Percentiles rank a stretch among this genome's conserved stretches.
Evolutionary conservation across 2,329 filamentous ascomycete species (phyloP).

Genomic region (Pseudocercospora cruenta): DNA sequence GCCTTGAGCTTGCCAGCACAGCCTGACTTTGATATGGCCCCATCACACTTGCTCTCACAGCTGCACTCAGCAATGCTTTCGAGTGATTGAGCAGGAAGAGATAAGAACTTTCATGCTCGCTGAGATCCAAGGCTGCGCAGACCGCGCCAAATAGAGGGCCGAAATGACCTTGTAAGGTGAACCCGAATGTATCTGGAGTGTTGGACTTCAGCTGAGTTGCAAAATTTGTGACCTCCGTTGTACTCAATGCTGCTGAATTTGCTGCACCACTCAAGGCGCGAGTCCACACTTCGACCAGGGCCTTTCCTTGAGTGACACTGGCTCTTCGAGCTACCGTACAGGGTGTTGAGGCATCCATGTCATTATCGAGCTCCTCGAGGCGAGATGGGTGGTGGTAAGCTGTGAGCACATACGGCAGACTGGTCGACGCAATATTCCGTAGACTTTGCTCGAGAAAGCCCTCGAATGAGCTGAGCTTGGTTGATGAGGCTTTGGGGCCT

Average conservation of each 20-base stretch:
- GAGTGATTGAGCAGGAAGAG: conserved; percentile 76
- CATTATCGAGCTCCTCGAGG: conserved; percentile 69
- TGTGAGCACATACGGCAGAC: conserved; percentile 74
- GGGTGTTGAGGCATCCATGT: conserved; percentile 73
- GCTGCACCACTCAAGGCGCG: conserved; percentile 31
- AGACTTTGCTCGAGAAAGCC: conserved; percentile 72
- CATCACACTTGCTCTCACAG: conserved; percentile 75
- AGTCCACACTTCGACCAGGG: conserved; percentile 76
- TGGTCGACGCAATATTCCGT: conserved; percentile 70
- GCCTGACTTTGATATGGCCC: conserved; percentile 80
- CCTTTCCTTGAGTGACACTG: conserved; percentile 74
- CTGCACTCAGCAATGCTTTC: conserved; percentile 75
- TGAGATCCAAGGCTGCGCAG: conserved; percentile 63
- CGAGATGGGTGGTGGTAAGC: conserved; percentile 60
- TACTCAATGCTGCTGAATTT: conserved; percentile 8
- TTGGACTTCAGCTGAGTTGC: conserved; percentile 28
- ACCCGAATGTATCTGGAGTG: conserved; percentile 22
- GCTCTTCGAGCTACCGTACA: conserved; percentile 80
- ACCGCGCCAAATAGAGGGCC: conserved; percentile 72
- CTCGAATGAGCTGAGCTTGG: conserved; percentile 50
- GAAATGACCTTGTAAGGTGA: conserved; percentile 61
- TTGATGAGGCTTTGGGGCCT: conserved; percentile 30
- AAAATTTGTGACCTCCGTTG: conserved; percentile 25
- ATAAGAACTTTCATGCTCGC: conserved; percentile 67
- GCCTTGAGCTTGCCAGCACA: conserved; percentile 64